Evolutionary conservation across 495 filamentous ascomycete genomes (phyloP).

Genomic region (Cenococcum geophilum): DNA sequence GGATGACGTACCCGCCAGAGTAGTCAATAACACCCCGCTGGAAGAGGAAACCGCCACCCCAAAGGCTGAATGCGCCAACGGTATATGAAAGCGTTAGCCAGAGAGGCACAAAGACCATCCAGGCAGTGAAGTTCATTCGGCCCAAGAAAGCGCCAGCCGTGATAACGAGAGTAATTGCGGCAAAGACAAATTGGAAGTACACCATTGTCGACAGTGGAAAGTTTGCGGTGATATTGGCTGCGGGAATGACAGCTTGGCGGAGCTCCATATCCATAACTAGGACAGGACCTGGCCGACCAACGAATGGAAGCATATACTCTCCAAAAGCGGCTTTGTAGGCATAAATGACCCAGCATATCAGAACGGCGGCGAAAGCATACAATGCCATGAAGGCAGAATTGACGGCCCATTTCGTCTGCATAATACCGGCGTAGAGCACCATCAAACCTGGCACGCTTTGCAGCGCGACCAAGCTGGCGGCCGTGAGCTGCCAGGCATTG

Average conservation of each 20-base stretch:
- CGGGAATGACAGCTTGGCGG: constrained; percentile 43
- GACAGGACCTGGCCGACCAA: constrained; percentile 47
- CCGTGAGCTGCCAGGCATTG: constrained; percentile 54
- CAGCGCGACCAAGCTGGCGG: constrained; percentile 49
- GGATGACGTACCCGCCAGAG: constrained; percentile 56
- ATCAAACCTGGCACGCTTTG: constrained; percentile 52
- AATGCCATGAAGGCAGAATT: constrained; percentile 54
- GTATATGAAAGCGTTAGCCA: constrained; percentile 51
- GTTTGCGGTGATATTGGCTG: constrained; percentile 39
- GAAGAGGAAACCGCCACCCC: constrained; percentile 53
- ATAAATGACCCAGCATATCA: constrained; percentile 54
- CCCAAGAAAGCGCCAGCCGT: constrained; percentile 48
- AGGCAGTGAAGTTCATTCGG: constrained; percentile 51
- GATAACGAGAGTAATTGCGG: constrained; percentile 52
- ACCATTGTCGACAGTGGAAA: constrained; percentile 52
- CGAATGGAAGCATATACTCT: constrained; percentile 47
- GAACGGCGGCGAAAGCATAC: constrained; percentile 50
- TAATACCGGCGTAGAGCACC: constrained; percentile 50
- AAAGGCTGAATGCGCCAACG: constrained; percentile 45
- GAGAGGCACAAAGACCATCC: constrained; percentile 54
- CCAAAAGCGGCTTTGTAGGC: constrained; percentile 52
- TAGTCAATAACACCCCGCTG: constrained; percentile 51
- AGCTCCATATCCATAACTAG: constrained; percentile 45
- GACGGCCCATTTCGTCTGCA: constrained; percentile 55
- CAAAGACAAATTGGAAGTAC: constrained; percentile 58